Conservation (phyloP, 1,284 basidiomycete species). For the Hemileia vastatrix region DNA sequence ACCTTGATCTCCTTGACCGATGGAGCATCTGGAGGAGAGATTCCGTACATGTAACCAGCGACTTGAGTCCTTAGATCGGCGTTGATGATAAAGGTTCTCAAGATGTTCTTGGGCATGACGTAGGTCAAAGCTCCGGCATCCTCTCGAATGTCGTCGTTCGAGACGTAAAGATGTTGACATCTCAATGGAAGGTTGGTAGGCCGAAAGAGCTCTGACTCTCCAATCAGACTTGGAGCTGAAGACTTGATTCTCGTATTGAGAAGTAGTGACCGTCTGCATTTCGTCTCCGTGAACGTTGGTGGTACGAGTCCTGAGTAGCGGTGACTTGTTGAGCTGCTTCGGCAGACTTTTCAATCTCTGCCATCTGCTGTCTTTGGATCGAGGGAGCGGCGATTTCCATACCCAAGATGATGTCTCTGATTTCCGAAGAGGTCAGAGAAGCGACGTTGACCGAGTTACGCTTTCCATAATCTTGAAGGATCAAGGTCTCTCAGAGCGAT, state of each 20-base stretch:
- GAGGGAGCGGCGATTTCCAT: slow-evolving; percentile 41
- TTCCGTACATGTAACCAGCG: slow-evolving; percentile 40
- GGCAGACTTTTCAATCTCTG: slow-evolving; percentile 41
- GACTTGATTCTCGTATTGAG: slow-evolving; percentile 43
- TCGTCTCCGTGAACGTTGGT: slow-evolving; percentile 44
- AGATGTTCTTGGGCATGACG: slow-evolving; percentile 43
- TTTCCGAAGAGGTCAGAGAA: slow-evolving; percentile 39
- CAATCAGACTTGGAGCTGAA: slow-evolving; percentile 43
- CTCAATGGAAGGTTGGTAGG: slow-evolving; percentile 41
- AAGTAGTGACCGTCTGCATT: slow-evolving; percentile 41
- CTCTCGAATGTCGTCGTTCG: slow-evolving; percentile 42
- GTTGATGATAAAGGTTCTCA: slow-evolving; percentile 42
- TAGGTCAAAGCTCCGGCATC: slow-evolving; percentile 41
- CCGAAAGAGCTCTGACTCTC: too few relatives aligned
- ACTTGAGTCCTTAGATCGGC: slow-evolving; percentile 41
- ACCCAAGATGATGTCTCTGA: slow-evolving; percentile 42
- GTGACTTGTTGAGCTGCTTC: slow-evolving; percentile 41
- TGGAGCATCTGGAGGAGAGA: slow-evolving; percentile 39
- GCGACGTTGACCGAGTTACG: slow-evolving; percentile 42
- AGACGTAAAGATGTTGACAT: slow-evolving; percentile 43
- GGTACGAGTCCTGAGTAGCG: slow-evolving; percentile 40
- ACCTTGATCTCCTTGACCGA: slow-evolving; percentile 43
- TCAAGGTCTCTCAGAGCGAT: slow-evolving; percentile 40
- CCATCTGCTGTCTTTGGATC: slow-evolving; percentile 44
- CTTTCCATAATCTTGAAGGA: slow-evolving; percentile 44